These are phyloP conservation scores for Pythium rishiriense DNA, from an alignment of 352 stramenopile genomes.

Conservation along the genomic window DNA sequence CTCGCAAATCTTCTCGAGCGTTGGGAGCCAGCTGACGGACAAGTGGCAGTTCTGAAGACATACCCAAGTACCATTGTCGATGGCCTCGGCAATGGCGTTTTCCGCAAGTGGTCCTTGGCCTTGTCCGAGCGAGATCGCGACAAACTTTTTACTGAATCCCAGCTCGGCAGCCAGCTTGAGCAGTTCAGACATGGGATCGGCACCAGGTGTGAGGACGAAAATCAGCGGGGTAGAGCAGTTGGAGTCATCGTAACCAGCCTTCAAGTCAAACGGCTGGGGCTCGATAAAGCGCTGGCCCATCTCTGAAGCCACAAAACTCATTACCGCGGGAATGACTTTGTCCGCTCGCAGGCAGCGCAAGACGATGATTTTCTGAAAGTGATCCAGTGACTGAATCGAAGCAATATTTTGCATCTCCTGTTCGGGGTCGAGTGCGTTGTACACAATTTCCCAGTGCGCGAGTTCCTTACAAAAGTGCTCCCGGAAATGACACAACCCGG, in stretches of 20 bases:
- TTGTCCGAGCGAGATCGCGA: constrained; percentile 94
- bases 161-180: constrained; percentile 91
- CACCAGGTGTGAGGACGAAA: constrained; percentile 94
- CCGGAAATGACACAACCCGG: constrained; percentile 49
- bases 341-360: constrained; percentile 92
- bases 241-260: constrained; percentile 91
- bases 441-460: constrained; percentile 64
- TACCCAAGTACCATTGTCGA: constrained; percentile 94
- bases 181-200: constrained; percentile 94
- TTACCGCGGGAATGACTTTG: constrained; percentile 90
- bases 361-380: constrained; percentile 90
- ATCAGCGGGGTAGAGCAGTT: constrained; percentile 94
- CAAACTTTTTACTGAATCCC: constrained; percentile 91
- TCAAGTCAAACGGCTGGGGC: constrained; percentile 92
- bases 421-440: constrained; percentile 87
- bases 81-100: constrained; percentile 91
- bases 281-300: constrained; percentile 94
- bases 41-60: constrained; percentile 97
- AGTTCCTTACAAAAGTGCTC: constrained; percentile 57
- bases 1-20: constrained; percentile 93
- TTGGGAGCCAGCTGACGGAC: constrained; percentile 93
- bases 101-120: constrained; percentile 92
- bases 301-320: constrained; percentile 89
- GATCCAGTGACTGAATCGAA: constrained; percentile 61
- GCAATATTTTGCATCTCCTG: constrained; percentile 55